These are phyloP conservation scores for Opeltia flavorubescens DNA, from an alignment of 495 filamentous ascomycete species.

Conservation along the genomic window DNA sequence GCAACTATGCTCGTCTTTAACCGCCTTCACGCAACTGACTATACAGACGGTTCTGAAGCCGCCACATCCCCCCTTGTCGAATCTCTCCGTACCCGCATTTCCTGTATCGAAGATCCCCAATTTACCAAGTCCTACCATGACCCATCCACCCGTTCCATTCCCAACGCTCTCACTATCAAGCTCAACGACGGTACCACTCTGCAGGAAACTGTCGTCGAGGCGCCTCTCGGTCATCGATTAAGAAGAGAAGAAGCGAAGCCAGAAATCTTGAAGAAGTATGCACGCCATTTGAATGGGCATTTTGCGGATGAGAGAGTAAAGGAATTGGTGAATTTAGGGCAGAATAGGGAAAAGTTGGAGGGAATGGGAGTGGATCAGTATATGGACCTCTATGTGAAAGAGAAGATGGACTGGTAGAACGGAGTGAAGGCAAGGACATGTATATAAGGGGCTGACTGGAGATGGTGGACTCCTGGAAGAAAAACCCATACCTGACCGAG, in stretches of 20 bases:
- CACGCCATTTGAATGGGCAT: slow-evolving; percentile 77
- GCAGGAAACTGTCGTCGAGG: slow-evolving; percentile 85
- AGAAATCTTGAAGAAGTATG: slow-evolving; percentile 86
- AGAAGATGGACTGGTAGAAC: slow-evolving; percentile 29
- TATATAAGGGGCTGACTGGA: too few species aligned
- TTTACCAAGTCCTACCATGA: slow-evolving; percentile 93
- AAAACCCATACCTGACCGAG: too few species aligned
- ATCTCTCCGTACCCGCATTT: slow-evolving; percentile 77
- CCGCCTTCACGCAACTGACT: slow-evolving; percentile 81
- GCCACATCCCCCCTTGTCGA: slow-evolving; percentile 83
- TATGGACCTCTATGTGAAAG: slow-evolving; percentile 83
- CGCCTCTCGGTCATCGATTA: slow-evolving; percentile 82
- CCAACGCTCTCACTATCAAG: slow-evolving; percentile 86
- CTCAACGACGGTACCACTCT: slow-evolving; percentile 91
- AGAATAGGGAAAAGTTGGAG: slow-evolving; percentile 60
- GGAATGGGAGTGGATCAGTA: slow-evolving; percentile 78
- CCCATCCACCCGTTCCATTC: slow-evolving; percentile 81
- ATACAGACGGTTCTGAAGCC: slow-evolving; percentile 80
- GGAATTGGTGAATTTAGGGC: slow-evolving; percentile 63
- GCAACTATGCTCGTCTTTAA: slow-evolving; percentile 88
- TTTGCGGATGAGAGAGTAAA: slow-evolving; percentile 60
- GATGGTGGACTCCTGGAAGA: too few species aligned
- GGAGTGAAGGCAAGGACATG: not conserved
- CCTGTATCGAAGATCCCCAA: slow-evolving; percentile 87
- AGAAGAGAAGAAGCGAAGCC: slow-evolving; percentile 95